Evolutionary conservation across 768 basidiomycete species (phyloP).

Genomic region (Clavaria fumosa): DNA sequence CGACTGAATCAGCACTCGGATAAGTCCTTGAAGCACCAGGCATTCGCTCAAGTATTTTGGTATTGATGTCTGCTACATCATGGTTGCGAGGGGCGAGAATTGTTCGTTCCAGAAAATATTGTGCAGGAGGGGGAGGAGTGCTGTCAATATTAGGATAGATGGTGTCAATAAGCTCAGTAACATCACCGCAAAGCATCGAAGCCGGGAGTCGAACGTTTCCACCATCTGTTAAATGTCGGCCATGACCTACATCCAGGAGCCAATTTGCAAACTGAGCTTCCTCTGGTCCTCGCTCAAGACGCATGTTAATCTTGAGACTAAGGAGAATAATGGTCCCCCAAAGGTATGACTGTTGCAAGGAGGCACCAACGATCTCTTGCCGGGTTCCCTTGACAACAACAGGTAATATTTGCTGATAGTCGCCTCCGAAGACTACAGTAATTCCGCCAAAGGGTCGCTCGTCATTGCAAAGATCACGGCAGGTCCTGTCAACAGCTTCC

Average conservation of each 20-base stretch:
- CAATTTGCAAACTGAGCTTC: constrained; percentile 21
- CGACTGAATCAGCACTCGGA: constrained; percentile 18
- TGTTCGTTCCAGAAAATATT: constrained; percentile 21
- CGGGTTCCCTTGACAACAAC: constrained; percentile 22
- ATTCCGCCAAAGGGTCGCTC: constrained; percentile 28
- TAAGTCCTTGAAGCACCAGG: constrained; percentile 13
- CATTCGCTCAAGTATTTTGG: constrained; percentile 13
- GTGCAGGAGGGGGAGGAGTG: constrained; percentile 6
- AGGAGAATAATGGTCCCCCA: constrained; percentile 23
- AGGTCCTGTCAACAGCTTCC: constrained; percentile 26
- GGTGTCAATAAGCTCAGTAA: constrained; percentile 12
- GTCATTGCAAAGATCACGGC: constrained; percentile 19
- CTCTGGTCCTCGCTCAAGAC: constrained; percentile 17
- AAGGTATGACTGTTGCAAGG: constrained; percentile 22
- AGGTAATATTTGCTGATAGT: constrained; percentile 33
- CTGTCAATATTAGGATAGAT: constrained; percentile 15
- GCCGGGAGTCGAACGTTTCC: constrained; percentile 13
- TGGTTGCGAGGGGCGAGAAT: constrained; percentile 24
- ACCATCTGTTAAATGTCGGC: constrained; percentile 11
- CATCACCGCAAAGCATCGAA: constrained; percentile 16
- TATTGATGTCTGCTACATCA: constrained; percentile 24
- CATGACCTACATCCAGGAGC: constrained; percentile 24
- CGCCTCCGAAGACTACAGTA: constrained; percentile 32
- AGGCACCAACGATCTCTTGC: constrained; percentile 23
- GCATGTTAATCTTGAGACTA: constrained; percentile 26